phyloP scores from a whole-genome alignment of 2,329 filamentous ascomycete genomes.

The Colletotrichum truncatum region DNA sequence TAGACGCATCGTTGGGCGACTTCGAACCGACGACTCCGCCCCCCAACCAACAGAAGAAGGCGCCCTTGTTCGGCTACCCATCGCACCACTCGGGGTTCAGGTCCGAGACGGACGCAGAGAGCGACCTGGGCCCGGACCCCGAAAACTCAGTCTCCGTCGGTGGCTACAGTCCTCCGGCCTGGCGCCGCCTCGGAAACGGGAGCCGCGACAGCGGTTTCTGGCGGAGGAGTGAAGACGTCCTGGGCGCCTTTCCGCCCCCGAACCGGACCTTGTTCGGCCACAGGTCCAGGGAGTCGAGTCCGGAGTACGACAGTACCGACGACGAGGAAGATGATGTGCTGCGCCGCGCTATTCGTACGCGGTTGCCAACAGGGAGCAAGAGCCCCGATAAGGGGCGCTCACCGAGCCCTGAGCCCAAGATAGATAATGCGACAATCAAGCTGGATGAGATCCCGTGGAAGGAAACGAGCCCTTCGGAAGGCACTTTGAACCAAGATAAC shows the following conservation, averaged over 20 bases:
- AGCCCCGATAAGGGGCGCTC: slow-evolving; percentile 62
- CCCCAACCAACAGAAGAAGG: slow-evolving; percentile 32
- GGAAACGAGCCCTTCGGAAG: slow-evolving; percentile 37
- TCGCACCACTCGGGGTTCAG: slow-evolving; percentile 53
- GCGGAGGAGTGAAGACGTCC: slow-evolving; percentile 61
- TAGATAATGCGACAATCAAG: slow-evolving; percentile 49
- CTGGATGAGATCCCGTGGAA: slow-evolving; percentile 42
- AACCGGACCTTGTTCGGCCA: not conserved
- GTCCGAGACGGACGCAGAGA: slow-evolving; percentile 47
- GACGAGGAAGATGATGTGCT: slow-evolving; percentile 53
- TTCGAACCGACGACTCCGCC: slow-evolving; percentile 58
- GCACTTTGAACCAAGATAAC: slow-evolving; percentile 49
- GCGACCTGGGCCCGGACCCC: slow-evolving; percentile 42
- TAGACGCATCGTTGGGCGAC: slow-evolving; percentile 64
- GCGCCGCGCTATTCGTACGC: slow-evolving; percentile 62
- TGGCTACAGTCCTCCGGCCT: slow-evolving; percentile 69
- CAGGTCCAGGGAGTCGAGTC: slow-evolving; percentile 39
- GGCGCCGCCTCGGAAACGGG: slow-evolving; percentile 69
- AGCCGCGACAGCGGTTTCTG: slow-evolving; percentile 68
- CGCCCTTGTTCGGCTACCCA: slow-evolving; percentile 48
- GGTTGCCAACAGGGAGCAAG: slow-evolving; percentile 63
- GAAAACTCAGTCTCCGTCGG: slow-evolving; percentile 59
- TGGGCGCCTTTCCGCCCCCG: slow-evolving; percentile 53
- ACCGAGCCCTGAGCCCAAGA: slow-evolving; percentile 56
- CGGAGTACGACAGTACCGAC: slow-evolving; percentile 45